These are phyloP conservation scores for Aureobasidium pullulans DNA, from an alignment of 2,329 filamentous ascomycete species.

Conservation along the genomic window DNA sequence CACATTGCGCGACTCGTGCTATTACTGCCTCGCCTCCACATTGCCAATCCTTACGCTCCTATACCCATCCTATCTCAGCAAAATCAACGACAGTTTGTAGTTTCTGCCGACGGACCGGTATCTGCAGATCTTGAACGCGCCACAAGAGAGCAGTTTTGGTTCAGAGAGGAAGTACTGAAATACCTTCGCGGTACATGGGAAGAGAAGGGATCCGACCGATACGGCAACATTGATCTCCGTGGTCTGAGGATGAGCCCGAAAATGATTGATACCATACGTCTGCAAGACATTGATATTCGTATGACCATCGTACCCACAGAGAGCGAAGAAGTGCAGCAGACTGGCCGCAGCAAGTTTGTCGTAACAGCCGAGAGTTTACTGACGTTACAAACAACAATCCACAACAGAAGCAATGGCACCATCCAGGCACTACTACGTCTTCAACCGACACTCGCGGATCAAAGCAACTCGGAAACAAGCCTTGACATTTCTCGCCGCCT, in stretches of 20 bases:
- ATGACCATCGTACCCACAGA: conserved; percentile 16
- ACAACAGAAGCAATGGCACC: conserved; percentile 61
- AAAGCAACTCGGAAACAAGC: conserved; percentile 58
- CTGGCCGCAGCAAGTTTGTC: conserved; percentile 40
- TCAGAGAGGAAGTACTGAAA: conserved; percentile 71
- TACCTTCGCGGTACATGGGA: conserved; percentile 65
- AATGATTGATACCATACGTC: conserved; percentile 76
- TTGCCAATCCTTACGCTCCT: conserved; percentile 67
- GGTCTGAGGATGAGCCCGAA: conserved; percentile 64
- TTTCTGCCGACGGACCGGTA: conserved; percentile 65
- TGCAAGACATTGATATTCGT: conserved; percentile 53
- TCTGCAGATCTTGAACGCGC: conserved; percentile 72
- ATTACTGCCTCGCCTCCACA: conserved; percentile 65
- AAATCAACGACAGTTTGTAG: conserved; percentile 85
- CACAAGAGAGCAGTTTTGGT: conserved; percentile 84
- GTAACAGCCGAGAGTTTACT: conserved; percentile 57
- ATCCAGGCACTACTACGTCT: conserved; percentile 68
- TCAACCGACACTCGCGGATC: conserved; percentile 67
- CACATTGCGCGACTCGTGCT: conserved; percentile 67
- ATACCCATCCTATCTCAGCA: conserved; percentile 76
- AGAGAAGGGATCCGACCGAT: conserved; percentile 49
- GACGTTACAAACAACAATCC: conserved; percentile 61
- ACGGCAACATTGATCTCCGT: conserved; percentile 68
- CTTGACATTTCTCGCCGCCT: conserved; percentile 77
- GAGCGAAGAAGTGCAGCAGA: conserved; percentile 28